phyloP scores from a whole-genome alignment of 2,329 filamentous ascomycete species.

The Clarireedia monteithiana region DNA sequence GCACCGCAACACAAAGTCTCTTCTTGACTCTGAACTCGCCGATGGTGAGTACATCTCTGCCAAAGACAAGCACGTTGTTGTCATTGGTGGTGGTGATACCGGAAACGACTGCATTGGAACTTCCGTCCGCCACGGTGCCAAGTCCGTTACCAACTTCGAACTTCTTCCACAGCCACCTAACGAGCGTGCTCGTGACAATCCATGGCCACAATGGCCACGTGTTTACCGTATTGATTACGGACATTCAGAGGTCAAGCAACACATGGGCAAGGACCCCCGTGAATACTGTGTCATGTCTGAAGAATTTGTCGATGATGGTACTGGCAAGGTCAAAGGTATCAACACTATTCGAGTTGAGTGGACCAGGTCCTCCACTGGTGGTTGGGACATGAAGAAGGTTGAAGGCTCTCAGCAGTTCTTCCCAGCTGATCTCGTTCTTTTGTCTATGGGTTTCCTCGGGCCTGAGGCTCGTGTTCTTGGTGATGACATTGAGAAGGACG shows the following conservation, averaged over 20 bases:
- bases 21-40: conserved; percentile 80
- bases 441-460: conserved; percentile 96
- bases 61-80: conserved; percentile 91
- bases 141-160: conserved; percentile 95
- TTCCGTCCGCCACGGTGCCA: conserved; percentile 89
- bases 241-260: conserved; percentile 89
- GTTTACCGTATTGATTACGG: conserved; percentile 99
- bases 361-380: conserved; percentile 81
- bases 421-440: conserved; percentile 85
- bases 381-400: conserved; percentile 98
- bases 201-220: conserved; percentile 96
- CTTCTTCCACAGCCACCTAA: conserved; percentile 85
- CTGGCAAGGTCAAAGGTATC: conserved; percentile 86
- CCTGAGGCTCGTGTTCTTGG: conserved; percentile 84
- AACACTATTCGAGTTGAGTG: conserved; percentile 94
- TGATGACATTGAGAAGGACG: conserved; percentile 83
- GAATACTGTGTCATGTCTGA: conserved; percentile 99
- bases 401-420: conserved; percentile 93
- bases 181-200: conserved; percentile 88
- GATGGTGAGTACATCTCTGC: conserved; percentile 87
- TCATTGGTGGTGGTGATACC: conserved; percentile 96
- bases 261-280: conserved; percentile 91
- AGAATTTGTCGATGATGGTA: conserved; percentile 86
- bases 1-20: conserved; percentile 95
- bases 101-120: conserved; percentile 98